These are phyloP conservation scores for Hirschioporus abietinus DNA, from an alignment of 768 basidiomycete species.

Conservation along the genomic window DNA sequence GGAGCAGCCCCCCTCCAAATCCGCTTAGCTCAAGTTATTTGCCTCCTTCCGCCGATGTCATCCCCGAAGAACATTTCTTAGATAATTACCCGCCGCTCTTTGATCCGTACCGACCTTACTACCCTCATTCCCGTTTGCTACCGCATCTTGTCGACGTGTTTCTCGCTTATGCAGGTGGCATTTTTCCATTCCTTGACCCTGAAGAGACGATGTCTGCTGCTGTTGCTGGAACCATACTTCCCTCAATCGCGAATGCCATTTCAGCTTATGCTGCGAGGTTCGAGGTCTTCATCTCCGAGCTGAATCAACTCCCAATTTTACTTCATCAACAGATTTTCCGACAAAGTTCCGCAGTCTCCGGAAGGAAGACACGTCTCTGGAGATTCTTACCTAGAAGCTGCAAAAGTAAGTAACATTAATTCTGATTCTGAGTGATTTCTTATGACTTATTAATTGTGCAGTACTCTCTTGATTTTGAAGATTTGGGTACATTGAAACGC, in stretches of 20 bases:
- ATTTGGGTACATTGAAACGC: neutral
- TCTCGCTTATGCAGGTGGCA: constrained; percentile 18
- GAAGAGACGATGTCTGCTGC: constrained; percentile 13
- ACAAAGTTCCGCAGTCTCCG: neutral
- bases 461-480: neutral
- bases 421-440: neutral
- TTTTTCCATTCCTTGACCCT: constrained; percentile 21
- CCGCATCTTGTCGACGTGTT: constrained; percentile 16
- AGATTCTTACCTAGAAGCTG: neutral
- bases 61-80: neutral
- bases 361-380: neutral
- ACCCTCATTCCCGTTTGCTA: constrained; percentile 17
- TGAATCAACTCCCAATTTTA: neutral
- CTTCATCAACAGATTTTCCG: constrained; percentile 2
- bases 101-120: constrained; percentile 17
- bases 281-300: constrained; percentile 8
- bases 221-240: neutral
- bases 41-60: constrained; percentile 3
- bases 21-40: neutral
- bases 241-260: constrained; percentile 10
- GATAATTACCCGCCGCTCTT: constrained; percentile 11
- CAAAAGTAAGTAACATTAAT: neutral
- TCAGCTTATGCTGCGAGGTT: constrained; percentile 7
- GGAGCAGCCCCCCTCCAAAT: constrained; percentile 1
- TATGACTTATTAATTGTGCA: neutral